phyloP scores from a whole-genome alignment of 768 basidiomycete species.

The Rubroboletus pulcherrimus region DNA sequence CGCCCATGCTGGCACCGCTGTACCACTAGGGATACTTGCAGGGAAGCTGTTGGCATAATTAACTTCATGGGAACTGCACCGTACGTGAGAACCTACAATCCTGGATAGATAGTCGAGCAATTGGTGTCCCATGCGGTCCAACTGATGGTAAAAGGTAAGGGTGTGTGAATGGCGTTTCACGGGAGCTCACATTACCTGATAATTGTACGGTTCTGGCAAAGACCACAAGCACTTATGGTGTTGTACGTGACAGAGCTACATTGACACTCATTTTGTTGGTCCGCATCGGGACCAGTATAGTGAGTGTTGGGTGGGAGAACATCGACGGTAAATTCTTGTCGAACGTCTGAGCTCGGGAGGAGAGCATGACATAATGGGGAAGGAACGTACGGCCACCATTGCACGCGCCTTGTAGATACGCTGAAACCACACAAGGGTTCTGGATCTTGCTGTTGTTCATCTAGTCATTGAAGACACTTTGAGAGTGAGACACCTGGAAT shows the following conservation, averaged over 20 bases:
- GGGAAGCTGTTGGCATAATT: slow-evolving; percentile 39
- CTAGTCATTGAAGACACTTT: slow-evolving; percentile 8
- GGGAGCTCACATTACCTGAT: slow-evolving; percentile 28
- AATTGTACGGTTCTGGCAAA: slow-evolving; percentile 47
- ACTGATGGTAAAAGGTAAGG: slow-evolving; percentile 27
- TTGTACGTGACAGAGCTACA: slow-evolving; percentile 58
- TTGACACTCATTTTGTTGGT: slow-evolving; percentile 37
- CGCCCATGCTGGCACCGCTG: slow-evolving; percentile 59
- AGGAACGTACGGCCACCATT: slow-evolving; percentile 37
- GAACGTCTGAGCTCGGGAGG: slow-evolving; percentile 3
- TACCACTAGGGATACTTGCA: slow-evolving; percentile 42
- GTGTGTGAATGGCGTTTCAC: neutral
- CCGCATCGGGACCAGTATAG: slow-evolving; percentile 33
- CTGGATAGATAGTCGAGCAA: slow-evolving; percentile 38
- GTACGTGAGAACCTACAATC: slow-evolving; percentile 16
- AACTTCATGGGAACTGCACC: neutral
- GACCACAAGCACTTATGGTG: slow-evolving; percentile 53
- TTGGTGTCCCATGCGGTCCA: slow-evolving; percentile 52
- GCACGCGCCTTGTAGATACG: slow-evolving; percentile 42
- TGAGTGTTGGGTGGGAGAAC: slow-evolving; percentile 33
- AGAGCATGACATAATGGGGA: slow-evolving; percentile 2
- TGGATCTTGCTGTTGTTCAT: slow-evolving; percentile 43
- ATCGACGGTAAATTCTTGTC: slow-evolving; percentile 37
- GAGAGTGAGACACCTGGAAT: neutral
- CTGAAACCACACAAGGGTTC: slow-evolving; percentile 45